These are phyloP conservation scores for Globisporangium cederbergense DNA, from an alignment of 352 stramenopile species.

Conservation along the genomic window DNA sequence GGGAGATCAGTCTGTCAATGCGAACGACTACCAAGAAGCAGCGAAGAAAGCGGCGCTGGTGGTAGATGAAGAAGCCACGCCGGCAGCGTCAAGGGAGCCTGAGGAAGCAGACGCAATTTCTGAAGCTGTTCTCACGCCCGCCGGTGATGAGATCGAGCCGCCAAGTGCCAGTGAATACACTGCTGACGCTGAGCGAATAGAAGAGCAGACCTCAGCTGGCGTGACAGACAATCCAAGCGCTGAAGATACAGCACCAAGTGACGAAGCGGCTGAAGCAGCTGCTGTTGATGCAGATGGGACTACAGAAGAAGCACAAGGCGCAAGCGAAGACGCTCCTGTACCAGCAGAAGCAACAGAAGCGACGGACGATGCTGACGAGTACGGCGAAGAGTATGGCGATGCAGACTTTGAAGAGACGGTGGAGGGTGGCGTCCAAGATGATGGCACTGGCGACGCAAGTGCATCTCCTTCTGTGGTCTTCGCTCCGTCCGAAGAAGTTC, in stretches of 20 bases:
- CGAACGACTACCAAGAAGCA: background rate
- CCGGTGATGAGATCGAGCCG: background rate
- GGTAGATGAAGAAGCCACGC: background rate
- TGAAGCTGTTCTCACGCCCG: background rate
- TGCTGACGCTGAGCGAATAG: background rate
- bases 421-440: background rate
- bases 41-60: no score
- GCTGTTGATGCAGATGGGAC: background rate
- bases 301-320: background rate
- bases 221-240: background rate
- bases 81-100: background rate
- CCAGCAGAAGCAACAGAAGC: background rate
- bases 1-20: background rate
- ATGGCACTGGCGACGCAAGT: background rate
- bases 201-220: background rate
- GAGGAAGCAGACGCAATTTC: background rate
- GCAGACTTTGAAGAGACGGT: slow-evolving; percentile 12
- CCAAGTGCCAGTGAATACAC: background rate
- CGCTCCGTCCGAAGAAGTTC: background rate
- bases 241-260: background rate
- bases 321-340: background rate
- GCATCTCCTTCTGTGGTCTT: background rate
- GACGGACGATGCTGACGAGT: background rate
- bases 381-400: slow-evolving; percentile 14
- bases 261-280: background rate